These are phyloP conservation scores for Penicillium tannophilum DNA, from an alignment of 495 filamentous ascomycete genomes.

Conservation along the genomic window DNA sequence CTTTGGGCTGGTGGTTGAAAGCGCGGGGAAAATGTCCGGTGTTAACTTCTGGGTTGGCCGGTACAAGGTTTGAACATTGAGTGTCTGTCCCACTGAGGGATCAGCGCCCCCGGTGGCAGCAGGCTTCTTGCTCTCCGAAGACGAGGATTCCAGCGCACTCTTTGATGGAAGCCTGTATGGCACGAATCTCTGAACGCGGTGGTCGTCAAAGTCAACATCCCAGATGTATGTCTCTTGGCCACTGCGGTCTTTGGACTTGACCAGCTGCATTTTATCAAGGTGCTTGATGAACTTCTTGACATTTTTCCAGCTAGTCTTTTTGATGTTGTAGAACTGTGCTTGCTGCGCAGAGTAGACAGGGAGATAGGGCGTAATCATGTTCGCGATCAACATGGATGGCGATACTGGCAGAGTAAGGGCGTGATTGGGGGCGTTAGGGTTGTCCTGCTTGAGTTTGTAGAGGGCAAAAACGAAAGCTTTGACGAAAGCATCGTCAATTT, in stretches of 20 bases:
- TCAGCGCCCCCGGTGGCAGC: constrained; percentile 44
- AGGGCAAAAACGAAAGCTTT: constrained; percentile 70
- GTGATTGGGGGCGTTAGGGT: constrained; percentile 48
- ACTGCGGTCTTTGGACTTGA: constrained; percentile 68
- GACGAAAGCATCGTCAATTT: constrained; percentile 69
- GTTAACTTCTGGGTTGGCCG: constrained; percentile 58
- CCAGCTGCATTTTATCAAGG: constrained; percentile 62
- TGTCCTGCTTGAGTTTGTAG: constrained; percentile 55
- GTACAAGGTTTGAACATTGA: constrained; percentile 57
- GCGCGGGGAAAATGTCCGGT: constrained; percentile 54
- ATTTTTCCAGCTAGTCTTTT: constrained; percentile 77
- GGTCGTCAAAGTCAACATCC: constrained; percentile 67
- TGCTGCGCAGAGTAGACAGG: constrained; percentile 59
- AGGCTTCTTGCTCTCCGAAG: constrained; percentile 43
- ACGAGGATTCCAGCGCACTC: constrained; percentile 33
- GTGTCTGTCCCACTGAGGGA: constrained; percentile 56
- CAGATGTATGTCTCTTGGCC: constrained; percentile 66
- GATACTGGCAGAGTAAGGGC: constrained; percentile 63
- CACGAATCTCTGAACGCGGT: constrained; percentile 55
- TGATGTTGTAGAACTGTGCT: constrained; percentile 64
- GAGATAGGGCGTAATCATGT: constrained; percentile 67
- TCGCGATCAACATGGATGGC: constrained; percentile 66
- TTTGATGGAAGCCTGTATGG: constrained; percentile 63
- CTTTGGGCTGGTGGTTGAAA: constrained; percentile 44
- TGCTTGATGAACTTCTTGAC: constrained; percentile 74